phyloP scores from a whole-genome alignment of 768 basidiomycete species.

The Butyriboletus loyo region DNA sequence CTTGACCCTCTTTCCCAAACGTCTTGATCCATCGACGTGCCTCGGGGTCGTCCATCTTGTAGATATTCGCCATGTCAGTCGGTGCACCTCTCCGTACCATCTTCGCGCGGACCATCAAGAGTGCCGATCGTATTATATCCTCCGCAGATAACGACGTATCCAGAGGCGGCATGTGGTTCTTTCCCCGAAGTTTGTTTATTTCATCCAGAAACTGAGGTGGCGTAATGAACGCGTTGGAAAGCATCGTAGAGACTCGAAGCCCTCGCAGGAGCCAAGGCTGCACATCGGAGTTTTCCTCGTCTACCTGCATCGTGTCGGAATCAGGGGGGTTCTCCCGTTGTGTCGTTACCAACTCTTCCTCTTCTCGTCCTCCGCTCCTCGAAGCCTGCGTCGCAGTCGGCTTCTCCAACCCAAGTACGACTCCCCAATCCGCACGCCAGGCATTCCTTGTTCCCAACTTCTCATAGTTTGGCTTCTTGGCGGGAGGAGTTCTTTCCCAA shows the following conservation, averaged over 20 bases:
- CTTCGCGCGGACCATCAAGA: conserved; percentile 63
- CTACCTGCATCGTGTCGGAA: conserved; percentile 11
- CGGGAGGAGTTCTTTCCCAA: conserved; percentile 84
- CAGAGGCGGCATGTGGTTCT: conserved; percentile 47
- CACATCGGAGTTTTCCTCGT: conserved; percentile 3
- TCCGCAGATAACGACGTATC: conserved; percentile 33
- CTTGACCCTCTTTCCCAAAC: conserved; percentile 17
- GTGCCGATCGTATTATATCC: conserved; percentile 53
- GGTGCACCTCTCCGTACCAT: conserved; percentile 70
- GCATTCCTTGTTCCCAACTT: conserved; percentile 66
- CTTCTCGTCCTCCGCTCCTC: conserved; percentile 12
- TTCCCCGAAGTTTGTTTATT: conserved; percentile 58
- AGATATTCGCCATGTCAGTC: conserved; percentile 71
- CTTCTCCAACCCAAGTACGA: conserved; percentile 53
- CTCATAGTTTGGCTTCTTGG: conserved; percentile 74
- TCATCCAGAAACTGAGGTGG: conserved; percentile 46
- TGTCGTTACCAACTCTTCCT: conserved; percentile 48
- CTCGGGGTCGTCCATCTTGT: conserved; percentile 56
- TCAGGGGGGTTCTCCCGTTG: conserved; percentile 46
- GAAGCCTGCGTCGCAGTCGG: conserved; percentile 5
- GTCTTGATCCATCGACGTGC: conserved; percentile 45
- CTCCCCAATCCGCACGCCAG: conserved; percentile 75
- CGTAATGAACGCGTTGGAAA: conserved; percentile 43
- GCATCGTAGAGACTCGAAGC: conserved; percentile 41
- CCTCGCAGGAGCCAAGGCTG: conserved; percentile 74